Conservation (phyloP, 768 basidiomycete genomes). For the Tylopilus intermedius region DNA sequence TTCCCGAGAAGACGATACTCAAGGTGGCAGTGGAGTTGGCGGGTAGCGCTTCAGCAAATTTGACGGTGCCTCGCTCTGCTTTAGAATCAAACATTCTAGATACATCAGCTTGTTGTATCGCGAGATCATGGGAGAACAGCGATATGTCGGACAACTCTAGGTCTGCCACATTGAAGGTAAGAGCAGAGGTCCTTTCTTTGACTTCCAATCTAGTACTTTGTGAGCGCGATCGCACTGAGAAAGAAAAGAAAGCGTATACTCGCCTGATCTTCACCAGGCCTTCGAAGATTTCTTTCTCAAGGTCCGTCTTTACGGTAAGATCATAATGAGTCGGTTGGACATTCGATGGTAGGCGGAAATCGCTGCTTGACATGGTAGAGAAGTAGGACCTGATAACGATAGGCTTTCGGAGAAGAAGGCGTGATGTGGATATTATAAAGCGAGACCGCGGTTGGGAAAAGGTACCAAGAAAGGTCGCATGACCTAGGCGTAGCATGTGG, state of each 20-base stretch:
- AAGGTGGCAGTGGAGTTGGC: constrained; percentile 68
- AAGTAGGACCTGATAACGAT: constrained; percentile 5
- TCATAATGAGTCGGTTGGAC: constrained; percentile 76
- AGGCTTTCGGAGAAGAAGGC: not conserved
- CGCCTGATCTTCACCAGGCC: constrained; percentile 74
- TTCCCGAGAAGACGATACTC: constrained; percentile 62
- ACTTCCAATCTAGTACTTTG: constrained; percentile 52
- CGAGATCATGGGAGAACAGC: constrained; percentile 51
- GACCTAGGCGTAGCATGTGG: not conserved
- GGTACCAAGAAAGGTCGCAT: not conserved
- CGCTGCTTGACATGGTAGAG: constrained; percentile 11
- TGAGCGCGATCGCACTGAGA: not conserved
- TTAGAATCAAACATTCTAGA: constrained; percentile 52
- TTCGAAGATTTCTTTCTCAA: constrained; percentile 67
- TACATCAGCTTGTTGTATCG: constrained; percentile 42
- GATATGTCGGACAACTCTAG: constrained; percentile 55
- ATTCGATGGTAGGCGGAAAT: constrained; percentile 56
- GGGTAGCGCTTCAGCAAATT: constrained; percentile 54
- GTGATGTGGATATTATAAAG: not conserved
- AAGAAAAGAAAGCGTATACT: constrained; percentile 18
- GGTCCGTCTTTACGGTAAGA: constrained; percentile 74
- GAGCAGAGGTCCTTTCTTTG: constrained; percentile 49
- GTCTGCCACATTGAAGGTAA: constrained; percentile 63
- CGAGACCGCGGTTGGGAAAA: not conserved
- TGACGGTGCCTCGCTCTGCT: constrained; percentile 61